Conservation (phyloP, 306 rosid species). For the Castanospermum australe region DNA sequence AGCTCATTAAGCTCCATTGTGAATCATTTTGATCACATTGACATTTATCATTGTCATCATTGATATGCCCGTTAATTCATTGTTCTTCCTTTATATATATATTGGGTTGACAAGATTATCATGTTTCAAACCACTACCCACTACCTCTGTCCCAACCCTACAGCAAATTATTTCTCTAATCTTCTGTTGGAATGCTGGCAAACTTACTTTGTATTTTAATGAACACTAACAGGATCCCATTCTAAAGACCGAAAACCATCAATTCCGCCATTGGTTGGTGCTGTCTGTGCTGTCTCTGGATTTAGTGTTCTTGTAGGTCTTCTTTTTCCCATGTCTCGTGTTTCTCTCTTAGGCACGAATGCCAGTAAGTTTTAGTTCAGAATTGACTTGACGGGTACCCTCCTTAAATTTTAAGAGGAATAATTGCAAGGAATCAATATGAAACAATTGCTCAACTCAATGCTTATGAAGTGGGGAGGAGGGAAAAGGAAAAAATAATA, state of each 20-base stretch:
- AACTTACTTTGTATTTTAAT: slow-evolving; percentile 28
- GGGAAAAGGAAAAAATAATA: too few species aligned
- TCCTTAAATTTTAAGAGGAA: background rate
- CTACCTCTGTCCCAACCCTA: background rate
- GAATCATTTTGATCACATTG: background rate
- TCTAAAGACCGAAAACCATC: slow-evolving; percentile 43
- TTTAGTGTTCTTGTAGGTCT: slow-evolving; percentile 59
- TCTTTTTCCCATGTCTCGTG: background rate
- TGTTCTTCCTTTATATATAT: background rate
- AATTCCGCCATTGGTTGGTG: slow-evolving; percentile 73
- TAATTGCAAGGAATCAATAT: background rate
- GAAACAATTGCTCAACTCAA: too few species aligned
- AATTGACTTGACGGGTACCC: too few species aligned
- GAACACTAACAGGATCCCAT: slow-evolving; percentile 50
- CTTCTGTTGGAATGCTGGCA: background rate
- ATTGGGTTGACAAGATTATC: background rate
- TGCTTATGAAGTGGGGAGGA: background rate
- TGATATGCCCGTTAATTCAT: background rate
- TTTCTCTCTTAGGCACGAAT: too few species aligned
- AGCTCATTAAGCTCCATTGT: background rate
- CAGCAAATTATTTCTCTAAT: background rate
- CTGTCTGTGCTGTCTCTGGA: slow-evolving; percentile 57
- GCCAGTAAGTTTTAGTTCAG: too few species aligned
- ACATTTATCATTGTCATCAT: background rate
- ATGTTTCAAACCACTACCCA: background rate